Base-by-base conservation (phyloP, 306 rosid genomes). In the Lathyrus tuberosus region DNA sequence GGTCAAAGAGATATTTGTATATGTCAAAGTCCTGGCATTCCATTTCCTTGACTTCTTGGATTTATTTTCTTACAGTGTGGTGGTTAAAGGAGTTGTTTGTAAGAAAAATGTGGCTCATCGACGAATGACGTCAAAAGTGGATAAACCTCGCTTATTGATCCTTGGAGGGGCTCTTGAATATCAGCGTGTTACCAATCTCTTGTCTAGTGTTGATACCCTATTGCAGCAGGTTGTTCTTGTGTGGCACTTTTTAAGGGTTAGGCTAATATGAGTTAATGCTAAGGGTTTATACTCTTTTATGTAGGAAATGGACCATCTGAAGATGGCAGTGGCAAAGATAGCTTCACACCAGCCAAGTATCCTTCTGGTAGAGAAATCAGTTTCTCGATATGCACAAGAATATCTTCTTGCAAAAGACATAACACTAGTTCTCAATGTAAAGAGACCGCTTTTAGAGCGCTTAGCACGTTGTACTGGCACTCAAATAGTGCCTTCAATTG, bases 81-180 rank as follows among this genome's bases (percentile, higher is more conserved):
- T 95, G 83, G 81, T 91, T 72, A 91, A 91, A 80, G 99, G 99
- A 84, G 87, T 95, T 71, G 95, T 95, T 74, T 91, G 91, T 71
- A 91, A 91, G 84, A 95, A 91, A 85, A 95, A 91, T 64, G 96
- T 95, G 84, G 96, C 97, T 70, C 99, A 95, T 71, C 84, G 96
- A 43, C 78, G 99, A 79, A 91, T 91, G 99, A 64, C 87, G 6
- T 81, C 95, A 71, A 91, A 84, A 83, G 83, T 86, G 48, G 83
- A 86, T 71, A 95, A 79, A 73, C 84, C 99, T 69, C 96, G 96
- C 62, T 0, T 95, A 14, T 77, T 95, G 82, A 81, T 95, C 77
- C 96, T 95, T 77, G 92, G 95, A 71, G 99, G 99, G 54, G 99
- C 99, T 79, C 97, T 95, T 58, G 99, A 95, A 83, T 95, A 95